Evolutionary conservation across 1,284 basidiomycete species (phyloP).

Genomic region (Naganishia sp.): DNA sequence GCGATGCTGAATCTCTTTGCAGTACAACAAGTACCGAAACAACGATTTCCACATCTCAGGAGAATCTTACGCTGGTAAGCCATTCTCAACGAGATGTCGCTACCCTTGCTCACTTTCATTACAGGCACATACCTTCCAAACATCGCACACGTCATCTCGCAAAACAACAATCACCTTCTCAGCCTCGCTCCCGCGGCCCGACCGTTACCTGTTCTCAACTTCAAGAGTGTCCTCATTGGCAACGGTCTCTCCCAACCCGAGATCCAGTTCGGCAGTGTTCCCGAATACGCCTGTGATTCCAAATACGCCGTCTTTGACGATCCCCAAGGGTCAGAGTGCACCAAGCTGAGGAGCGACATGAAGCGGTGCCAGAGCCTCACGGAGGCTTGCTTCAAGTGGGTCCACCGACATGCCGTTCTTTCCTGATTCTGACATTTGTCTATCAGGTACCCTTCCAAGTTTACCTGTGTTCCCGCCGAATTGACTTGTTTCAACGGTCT

Average conservation of each 20-base stretch:
- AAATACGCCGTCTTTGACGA: constrained; percentile 50
- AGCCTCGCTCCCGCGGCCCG: constrained; percentile 37
- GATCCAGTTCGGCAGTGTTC: constrained; percentile 70
- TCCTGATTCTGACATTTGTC: constrained; percentile 24
- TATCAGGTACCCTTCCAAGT: constrained; percentile 48
- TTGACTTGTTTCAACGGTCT: constrained; percentile 58
- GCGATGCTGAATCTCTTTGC: not conserved
- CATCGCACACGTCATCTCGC: constrained; percentile 69
- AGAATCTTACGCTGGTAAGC: constrained; percentile 64
- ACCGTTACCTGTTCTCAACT: constrained; percentile 63
- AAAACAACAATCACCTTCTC: constrained; percentile 61
- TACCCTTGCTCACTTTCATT: too few relatives aligned
- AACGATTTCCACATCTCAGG: constrained; percentile 57
- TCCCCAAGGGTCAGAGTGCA: constrained; percentile 46
- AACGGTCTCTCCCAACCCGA: constrained; percentile 67
- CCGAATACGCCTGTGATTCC: constrained; percentile 62
- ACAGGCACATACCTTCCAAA: constrained; percentile 68
- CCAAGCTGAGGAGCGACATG: constrained; percentile 42
- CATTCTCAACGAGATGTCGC: not conserved
- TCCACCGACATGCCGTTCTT: not conserved
- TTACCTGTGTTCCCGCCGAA: constrained; percentile 61
- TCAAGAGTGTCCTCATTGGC: constrained; percentile 75
- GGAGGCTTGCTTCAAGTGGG: constrained; percentile 52
- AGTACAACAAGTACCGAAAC: constrained; percentile 65
- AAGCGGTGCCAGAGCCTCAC: constrained; percentile 51